Evolutionary conservation across 106 monocot genomes (phyloP), one percentile per base, ranked within the genome.

Genomic region (Narthecium ossifragum): DNA sequence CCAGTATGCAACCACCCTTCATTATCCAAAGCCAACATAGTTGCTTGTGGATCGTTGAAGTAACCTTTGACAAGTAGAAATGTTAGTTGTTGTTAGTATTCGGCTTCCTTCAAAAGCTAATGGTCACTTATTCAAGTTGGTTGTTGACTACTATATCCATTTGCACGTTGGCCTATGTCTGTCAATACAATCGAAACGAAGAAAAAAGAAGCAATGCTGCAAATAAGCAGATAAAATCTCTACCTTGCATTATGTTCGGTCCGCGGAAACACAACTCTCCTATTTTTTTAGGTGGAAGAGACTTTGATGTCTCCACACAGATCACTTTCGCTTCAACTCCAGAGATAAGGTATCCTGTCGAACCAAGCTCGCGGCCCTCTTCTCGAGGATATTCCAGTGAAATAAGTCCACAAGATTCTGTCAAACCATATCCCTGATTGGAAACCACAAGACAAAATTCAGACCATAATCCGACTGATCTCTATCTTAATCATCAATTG

Each of bases 191-290:
- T 26, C 24, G 10, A 12, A 9, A 28, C 53, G 0, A 28, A 8
- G 3, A 0, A 13, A n/a, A 13, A 51, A 6, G 26, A 46, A n/a
- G 5, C 21, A 22, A 12, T 24, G 17, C n/a, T 34, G 9, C 14
- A 40, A 18, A 25, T 51, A 1, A 17, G n/a, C 30, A 30, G 2
- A 26, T 15, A 30, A 51, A 50, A 54, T 41, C 5, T 46, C 22
- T 70, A 98, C 96, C 96, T 84, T 74, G 75, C 96, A 98, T 98
- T 46, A 87, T 81, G 34, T 90, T 90, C 33, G 90, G 86, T 40
- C 96, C 96, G 21, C 86, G 80, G 46, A 90, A 76, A 20, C 86
- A 84, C 34, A 98, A 62, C 52, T 98, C 96, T 13, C 96, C 96
- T 29, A 77, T 22, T 47, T 84, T 64, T 53, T 84, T 87, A 7